Percentiles rank a stretch among this genome's conserved stretches.
Evolutionary conservation across 129 eudicot species (phyloP).

Genomic region (Lonicera japonica): DNA sequence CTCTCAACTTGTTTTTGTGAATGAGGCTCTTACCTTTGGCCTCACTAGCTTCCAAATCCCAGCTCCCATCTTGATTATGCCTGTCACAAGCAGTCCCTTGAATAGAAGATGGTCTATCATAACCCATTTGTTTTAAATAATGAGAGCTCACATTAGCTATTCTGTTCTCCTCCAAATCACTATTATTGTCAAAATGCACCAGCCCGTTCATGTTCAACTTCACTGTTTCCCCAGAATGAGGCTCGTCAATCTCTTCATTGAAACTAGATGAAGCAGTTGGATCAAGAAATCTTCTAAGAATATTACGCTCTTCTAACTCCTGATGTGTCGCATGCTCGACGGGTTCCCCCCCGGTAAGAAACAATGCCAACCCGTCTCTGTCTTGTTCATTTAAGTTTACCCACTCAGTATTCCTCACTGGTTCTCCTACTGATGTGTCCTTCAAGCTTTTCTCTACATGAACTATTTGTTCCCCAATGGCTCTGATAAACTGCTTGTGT

Average conservation of each 20-base stretch:
- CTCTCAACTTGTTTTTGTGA: slow-evolving; percentile 13
- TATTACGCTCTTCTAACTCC: slow-evolving; percentile 19
- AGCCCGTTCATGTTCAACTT: slow-evolving; percentile 4
- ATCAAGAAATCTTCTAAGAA: slow-evolving; percentile 26
- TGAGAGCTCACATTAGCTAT: slow-evolving; percentile 12
- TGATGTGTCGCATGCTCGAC: slow-evolving; percentile 6
- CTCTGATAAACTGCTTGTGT: slow-evolving; percentile 29
- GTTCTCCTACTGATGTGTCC: slow-evolving; percentile 2
- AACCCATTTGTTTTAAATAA: slow-evolving; percentile 11
- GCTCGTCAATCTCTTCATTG: slow-evolving; percentile 17
- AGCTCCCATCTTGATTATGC: slow-evolving; percentile 10
- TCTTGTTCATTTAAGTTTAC: slow-evolving; percentile 22
- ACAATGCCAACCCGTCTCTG: slow-evolving; percentile 33
- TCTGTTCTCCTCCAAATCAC: slow-evolving; percentile 3
- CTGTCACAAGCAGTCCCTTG: slow-evolving; percentile 6
- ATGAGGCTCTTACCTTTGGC: not conserved
- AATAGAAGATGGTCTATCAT: slow-evolving; percentile 16
- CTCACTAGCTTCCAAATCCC: slow-evolving; percentile 27
- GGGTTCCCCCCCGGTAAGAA: slow-evolving; percentile 33
- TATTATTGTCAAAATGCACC: slow-evolving; percentile 5
- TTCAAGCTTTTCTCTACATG: slow-evolving; percentile 22
- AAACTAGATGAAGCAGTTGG: slow-evolving; percentile 24
- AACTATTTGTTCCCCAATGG: slow-evolving; percentile 30
- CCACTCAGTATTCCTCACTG: slow-evolving; percentile 8
- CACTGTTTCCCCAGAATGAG: slow-evolving; percentile 13